phyloP scores from a whole-genome alignment of 331 rosid genomes.

The Rhamnella rubrinervis region DNA sequence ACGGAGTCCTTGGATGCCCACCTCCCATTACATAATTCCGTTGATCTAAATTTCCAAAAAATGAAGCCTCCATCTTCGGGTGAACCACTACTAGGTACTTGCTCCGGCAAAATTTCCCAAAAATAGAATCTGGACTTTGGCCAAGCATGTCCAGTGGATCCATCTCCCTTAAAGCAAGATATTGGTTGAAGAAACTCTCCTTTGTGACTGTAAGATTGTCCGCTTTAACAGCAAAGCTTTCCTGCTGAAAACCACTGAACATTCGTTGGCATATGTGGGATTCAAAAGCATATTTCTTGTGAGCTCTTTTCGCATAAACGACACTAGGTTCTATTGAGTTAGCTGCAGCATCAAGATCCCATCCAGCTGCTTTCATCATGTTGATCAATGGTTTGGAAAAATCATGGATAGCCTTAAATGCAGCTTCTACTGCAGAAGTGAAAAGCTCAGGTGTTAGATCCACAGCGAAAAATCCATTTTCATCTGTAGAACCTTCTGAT shows the following conservation, averaged over 20 bases:
- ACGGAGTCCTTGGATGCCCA: slow-evolving; percentile 97
- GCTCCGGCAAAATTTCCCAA: slow-evolving; percentile 89
- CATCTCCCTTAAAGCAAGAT: slow-evolving; percentile 79
- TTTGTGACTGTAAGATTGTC: slow-evolving; percentile 52
- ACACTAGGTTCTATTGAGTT: slow-evolving; percentile 78
- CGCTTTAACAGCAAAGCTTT: slow-evolving; percentile 58
- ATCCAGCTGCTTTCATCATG: slow-evolving; percentile 99
- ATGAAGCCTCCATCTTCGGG: slow-evolving; percentile 94
- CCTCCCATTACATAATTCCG: slow-evolving; percentile 80
- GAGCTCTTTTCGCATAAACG: slow-evolving; percentile 89
- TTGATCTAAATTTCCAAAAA: slow-evolving; percentile 93
- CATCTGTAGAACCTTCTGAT: slow-evolving; percentile 58
- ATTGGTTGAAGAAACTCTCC: slow-evolving; percentile 85
- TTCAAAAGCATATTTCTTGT: slow-evolving; percentile 98
- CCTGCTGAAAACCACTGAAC: slow-evolving; percentile 93
- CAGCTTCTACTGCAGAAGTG: slow-evolving; percentile 68
- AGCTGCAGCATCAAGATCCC: slow-evolving; percentile 99
- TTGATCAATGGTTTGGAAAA: slow-evolving; percentile 93
- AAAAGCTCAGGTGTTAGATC: slow-evolving; percentile 91
- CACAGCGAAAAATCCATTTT: slow-evolving; percentile 63
- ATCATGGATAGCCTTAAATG: slow-evolving; percentile 90
- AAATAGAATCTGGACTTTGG: slow-evolving; percentile 84
- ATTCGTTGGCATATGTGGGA: slow-evolving; percentile 93
- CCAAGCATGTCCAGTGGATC: slow-evolving; percentile 96
- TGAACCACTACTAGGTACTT: slow-evolving; percentile 88